These are phyloP conservation scores for Podospora tetraspora DNA, from an alignment of 495 filamentous ascomycete genomes.

Conservation along the genomic window DNA sequence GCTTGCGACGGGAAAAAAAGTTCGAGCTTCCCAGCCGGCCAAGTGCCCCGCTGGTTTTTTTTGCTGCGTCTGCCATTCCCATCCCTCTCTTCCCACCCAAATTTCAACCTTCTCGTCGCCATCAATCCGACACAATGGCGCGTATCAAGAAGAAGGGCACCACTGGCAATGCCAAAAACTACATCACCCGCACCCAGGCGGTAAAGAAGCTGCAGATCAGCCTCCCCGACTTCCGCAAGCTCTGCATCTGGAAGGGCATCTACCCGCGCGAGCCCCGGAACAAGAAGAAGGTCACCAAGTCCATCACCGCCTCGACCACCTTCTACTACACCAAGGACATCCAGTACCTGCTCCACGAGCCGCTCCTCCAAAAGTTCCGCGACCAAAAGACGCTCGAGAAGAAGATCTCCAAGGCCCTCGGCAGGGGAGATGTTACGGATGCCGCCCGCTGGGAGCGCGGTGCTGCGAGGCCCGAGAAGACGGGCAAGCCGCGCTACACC, in stretches of 20 bases:
- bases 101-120: background rate
- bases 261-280: constrained; percentile 94
- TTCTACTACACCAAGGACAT: constrained; percentile 99
- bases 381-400: constrained; percentile 94
- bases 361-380: constrained; percentile 89
- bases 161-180: constrained; percentile 94
- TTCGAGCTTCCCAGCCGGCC: constrained; percentile 13
- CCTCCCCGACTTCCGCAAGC: constrained; percentile 89
- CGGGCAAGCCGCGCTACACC: constrained; percentile 74
- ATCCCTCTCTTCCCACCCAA: constrained; percentile 7
- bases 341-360: constrained; percentile 95
- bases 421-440: constrained; percentile 83
- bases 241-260: constrained; percentile 99
- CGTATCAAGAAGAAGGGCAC: constrained; percentile 94
- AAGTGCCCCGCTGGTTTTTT: constrained; percentile 19
- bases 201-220: constrained; percentile 97
- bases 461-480: constrained; percentile 71
- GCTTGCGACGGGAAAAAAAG: constrained; percentile 36
- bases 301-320: constrained; percentile 80
- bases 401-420: constrained; percentile 89
- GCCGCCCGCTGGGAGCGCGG: constrained; percentile 60
- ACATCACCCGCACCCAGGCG: constrained; percentile 92
- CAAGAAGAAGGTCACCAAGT: constrained; percentile 94
- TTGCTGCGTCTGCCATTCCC: constrained; percentile 2
- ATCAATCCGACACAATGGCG: constrained; percentile 51